Conservation (phyloP, 2,329 filamentous ascomycete species). For the Xylaria sp. region DNA sequence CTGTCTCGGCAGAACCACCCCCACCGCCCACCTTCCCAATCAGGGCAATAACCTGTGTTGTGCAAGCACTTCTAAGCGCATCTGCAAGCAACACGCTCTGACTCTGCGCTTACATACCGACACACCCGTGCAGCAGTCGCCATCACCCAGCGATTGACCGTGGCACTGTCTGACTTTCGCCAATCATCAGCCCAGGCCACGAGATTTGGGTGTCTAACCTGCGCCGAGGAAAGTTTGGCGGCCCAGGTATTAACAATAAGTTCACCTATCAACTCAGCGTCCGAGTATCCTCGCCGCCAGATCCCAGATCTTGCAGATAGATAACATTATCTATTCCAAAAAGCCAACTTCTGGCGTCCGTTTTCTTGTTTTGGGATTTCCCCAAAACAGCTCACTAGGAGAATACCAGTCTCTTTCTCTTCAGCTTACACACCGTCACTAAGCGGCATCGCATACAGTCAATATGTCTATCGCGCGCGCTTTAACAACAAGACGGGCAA, state of each 20-base stretch:
- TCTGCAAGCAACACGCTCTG: slow-evolving; percentile 22
- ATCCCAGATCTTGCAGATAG: slow-evolving; percentile 13
- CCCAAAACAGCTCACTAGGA: slow-evolving; percentile 4
- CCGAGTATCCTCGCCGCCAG: slow-evolving; percentile 10
- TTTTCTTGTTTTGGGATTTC: slow-evolving; percentile 20
- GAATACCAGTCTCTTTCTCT: background rate
- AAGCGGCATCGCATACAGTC: slow-evolving; percentile 6
- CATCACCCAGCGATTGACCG: slow-evolving; percentile 16
- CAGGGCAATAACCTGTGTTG: slow-evolving; percentile 34
- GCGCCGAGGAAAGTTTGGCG: slow-evolving; percentile 14
- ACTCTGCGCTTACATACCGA: slow-evolving; percentile 10
- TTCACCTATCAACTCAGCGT: slow-evolving; percentile 14
- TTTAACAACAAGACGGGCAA: slow-evolving; percentile 70
- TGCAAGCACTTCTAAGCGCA: slow-evolving; percentile 22
- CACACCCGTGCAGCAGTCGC: slow-evolving; percentile 10
- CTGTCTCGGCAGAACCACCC: slow-evolving; percentile 31
- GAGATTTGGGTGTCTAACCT: slow-evolving; percentile 14
- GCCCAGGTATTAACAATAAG: background rate
- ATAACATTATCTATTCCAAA: slow-evolving; percentile 24
- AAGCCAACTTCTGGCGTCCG: slow-evolving; percentile 16
- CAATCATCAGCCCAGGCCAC: slow-evolving; percentile 17
- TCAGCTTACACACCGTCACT: slow-evolving; percentile 1
- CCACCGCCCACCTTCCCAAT: slow-evolving; percentile 37
- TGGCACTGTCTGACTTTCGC: slow-evolving; percentile 24
- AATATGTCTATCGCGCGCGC: slow-evolving; percentile 69